phyloP scores from a whole-genome alignment of 352 stramenopile genomes.

The Elongisporangium anandrum region DNA sequence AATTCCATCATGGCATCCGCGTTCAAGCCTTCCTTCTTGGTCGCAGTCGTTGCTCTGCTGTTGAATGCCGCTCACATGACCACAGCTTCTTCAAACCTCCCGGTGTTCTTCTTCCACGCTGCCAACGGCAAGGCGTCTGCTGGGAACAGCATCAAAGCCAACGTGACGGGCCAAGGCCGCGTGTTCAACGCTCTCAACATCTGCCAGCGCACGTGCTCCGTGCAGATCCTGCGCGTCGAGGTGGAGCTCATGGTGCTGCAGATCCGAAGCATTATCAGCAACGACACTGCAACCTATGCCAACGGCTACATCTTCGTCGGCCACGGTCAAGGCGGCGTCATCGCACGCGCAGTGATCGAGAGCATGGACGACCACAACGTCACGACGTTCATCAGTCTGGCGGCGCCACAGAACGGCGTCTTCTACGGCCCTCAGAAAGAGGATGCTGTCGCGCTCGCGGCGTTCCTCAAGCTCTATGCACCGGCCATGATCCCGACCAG shows the following conservation, averaged over 20 bases:
- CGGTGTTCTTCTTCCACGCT: conserved; percentile 34
- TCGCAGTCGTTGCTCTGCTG: background rate
- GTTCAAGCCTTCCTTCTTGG: background rate
- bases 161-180: conserved; percentile 18
- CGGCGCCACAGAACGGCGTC: conserved; percentile 36
- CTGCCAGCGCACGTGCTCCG: conserved; percentile 14
- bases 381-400: conserved; percentile 31
- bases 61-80: background rate
- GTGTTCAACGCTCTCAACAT: conserved; percentile 26
- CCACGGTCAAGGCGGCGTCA: conserved; percentile 29
- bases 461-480: conserved; percentile 16
- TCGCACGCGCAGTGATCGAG: conserved; percentile 37
- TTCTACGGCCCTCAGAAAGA: conserved; percentile 35
- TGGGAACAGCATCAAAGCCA: conserved; percentile 12
- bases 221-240: background rate
- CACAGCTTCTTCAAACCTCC: conserved; percentile 10
- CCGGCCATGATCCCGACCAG: conserved; percentile 9
- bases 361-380: conserved; percentile 48
- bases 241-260: conserved; percentile 33
- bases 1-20: background rate
- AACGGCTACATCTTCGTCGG: conserved; percentile 42
- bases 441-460: conserved; percentile 16
- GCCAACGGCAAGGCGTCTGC: conserved; percentile 9
- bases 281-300: conserved; percentile 17
- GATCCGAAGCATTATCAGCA: conserved; percentile 25